phyloP scores from a whole-genome alignment of 2,329 filamentous ascomycete species.

The Hortaea werneckii region DNA sequence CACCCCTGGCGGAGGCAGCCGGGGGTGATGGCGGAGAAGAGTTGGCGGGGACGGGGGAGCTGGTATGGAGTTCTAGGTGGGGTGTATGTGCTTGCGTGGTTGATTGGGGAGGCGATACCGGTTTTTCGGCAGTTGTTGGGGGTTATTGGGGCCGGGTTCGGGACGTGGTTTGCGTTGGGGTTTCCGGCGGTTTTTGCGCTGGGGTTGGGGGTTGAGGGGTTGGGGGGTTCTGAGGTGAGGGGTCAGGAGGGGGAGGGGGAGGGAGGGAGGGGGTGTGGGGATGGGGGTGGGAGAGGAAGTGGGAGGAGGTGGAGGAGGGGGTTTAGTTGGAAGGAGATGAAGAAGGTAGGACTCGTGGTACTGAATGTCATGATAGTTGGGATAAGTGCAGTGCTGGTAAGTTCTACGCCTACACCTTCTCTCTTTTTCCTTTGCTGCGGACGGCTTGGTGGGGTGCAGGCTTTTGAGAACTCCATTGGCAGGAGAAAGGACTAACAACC shows the following conservation, averaged over 20 bases:
- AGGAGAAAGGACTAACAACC: no score
- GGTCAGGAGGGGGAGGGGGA: neutral
- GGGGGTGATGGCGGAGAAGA: constrained; percentile 30
- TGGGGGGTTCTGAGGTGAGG: neutral
- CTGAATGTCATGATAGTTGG: constrained; percentile 1
- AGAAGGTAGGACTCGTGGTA: neutral
- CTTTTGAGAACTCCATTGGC: neutral
- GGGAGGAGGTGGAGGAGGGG: neutral
- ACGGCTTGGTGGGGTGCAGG: no score
- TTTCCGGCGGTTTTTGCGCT: constrained; percentile 12
- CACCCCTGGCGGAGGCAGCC: constrained; percentile 49
- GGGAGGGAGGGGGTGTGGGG: neutral
- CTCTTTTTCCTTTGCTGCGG: neutral
- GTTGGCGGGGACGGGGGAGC: constrained; percentile 34
- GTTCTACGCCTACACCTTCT: neutral
- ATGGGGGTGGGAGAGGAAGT: no score
- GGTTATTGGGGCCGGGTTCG: constrained; percentile 51
- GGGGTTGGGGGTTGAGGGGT: constrained; percentile 5
- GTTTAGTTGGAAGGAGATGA: neutral
- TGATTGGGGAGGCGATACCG: constrained; percentile 61
- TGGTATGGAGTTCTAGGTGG: constrained; percentile 49
- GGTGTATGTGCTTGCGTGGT: constrained; percentile 53
- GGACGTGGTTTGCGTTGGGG: constrained; percentile 48
- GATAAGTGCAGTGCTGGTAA: constrained; percentile 2
- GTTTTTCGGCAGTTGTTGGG: constrained; percentile 59